A percentile compares a stretch with the other conserved stretches of the same genome.
Conservation (phyloP, 257 asterid genomes). For the Verbascum thapsus region DNA sequence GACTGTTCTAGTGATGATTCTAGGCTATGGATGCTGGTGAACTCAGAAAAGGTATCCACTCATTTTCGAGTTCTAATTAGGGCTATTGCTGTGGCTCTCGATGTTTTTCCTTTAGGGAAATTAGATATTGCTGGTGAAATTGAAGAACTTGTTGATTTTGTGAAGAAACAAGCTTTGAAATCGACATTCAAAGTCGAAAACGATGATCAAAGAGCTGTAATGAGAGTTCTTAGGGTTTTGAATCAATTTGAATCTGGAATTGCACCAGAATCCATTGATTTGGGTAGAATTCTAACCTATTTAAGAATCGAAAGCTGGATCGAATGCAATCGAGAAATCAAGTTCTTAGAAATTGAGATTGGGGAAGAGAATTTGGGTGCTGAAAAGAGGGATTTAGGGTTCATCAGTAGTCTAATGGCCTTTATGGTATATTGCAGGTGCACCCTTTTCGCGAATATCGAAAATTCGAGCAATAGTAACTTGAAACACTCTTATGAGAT, state of each 20-base stretch:
- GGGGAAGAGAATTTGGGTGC: no score
- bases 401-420: no score
- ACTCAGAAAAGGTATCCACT: constrained; percentile 46
- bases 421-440: no score
- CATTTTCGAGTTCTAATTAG: constrained; percentile 55
- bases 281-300: constrained; percentile 51
- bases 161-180: no score
- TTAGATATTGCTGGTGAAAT: no score
- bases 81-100: constrained; percentile 49
- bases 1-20: constrained; percentile 68
- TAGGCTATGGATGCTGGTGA: constrained; percentile 56
- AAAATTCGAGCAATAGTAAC: no score
- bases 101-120: no score
- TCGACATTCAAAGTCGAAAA: constrained; percentile 44
- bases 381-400: no score
- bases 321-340: constrained; percentile 54
- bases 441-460: no score
- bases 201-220: constrained; percentile 40
- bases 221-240: constrained; percentile 36
- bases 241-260: constrained; percentile 43
- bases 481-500: no score
- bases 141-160: no score
- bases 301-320: constrained; percentile 63
- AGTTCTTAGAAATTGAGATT: no score
- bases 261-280: constrained; percentile 48